A percentile compares a stretch with the other conserved stretches of the same genome.
Conservation (phyloP, 805 yeast genomes). For the Phaffomyces thermotolerans region DNA sequence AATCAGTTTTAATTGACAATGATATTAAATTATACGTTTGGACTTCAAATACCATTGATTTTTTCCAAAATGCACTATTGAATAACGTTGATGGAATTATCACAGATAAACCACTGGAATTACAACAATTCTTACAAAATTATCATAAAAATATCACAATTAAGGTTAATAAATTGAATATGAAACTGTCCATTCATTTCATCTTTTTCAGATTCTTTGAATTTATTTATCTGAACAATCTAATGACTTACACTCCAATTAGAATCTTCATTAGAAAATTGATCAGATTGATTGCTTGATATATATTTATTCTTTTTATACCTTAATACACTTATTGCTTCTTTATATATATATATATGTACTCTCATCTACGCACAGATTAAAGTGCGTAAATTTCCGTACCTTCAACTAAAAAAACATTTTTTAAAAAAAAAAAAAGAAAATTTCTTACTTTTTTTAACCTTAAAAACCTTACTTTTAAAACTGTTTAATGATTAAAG, state of each 20-base stretch:
- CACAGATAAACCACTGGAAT: constrained; percentile 31
- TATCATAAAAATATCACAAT: no score
- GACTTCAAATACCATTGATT: constrained; percentile 40
- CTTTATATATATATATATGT: no score
- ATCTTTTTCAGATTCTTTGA: constrained; percentile 5
- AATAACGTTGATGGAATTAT: constrained; percentile 33
- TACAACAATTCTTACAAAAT: constrained; percentile 1
- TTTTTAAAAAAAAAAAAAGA: no score
- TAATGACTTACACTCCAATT: constrained; percentile 7
- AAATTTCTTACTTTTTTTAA: no score
- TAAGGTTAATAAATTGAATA: no score
- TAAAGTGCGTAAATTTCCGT: no score
- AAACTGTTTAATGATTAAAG: constrained; percentile 8
- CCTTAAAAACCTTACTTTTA: no score
- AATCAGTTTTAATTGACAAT: constrained; percentile 26
- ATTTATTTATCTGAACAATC: constrained; percentile 11
- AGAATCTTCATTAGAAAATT: constrained; percentile 2
- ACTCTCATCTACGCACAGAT: no score
- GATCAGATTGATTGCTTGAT: background rate
- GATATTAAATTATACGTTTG: constrained; percentile 38
- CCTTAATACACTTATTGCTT: no score
- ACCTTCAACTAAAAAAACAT: no score
- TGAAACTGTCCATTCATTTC: no score
- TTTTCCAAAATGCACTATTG: constrained; percentile 30
- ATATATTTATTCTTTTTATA: background rate